A percentile compares a stretch with the other conserved stretches of the same genome.
Conservation (phyloP, 2,329 filamentous ascomycete species). For the Gnomoniopsis sp. region DNA sequence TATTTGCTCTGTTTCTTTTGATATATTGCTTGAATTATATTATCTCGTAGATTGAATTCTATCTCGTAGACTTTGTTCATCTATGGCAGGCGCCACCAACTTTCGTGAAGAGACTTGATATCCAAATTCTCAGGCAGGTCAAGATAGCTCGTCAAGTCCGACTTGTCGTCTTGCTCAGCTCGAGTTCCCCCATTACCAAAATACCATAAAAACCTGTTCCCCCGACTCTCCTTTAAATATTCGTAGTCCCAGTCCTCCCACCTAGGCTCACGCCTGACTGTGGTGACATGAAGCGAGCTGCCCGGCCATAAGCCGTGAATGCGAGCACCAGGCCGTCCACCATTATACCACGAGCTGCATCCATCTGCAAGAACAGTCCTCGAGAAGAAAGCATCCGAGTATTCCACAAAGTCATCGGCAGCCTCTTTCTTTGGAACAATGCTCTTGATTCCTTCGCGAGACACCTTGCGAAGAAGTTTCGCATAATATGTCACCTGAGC, state of each 20-base stretch:
- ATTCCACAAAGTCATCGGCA: slow-evolving; percentile 61
- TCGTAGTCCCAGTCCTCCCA: slow-evolving; percentile 56
- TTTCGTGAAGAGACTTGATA: slow-evolving; percentile 61
- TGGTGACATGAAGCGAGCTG: slow-evolving; percentile 59
- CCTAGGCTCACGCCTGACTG: slow-evolving; percentile 50
- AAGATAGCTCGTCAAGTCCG: slow-evolving; percentile 63
- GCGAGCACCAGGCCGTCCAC: slow-evolving; percentile 56
- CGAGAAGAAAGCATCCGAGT: slow-evolving; percentile 53
- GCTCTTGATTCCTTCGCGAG: slow-evolving; percentile 62
- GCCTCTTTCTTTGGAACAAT: slow-evolving; percentile 56
- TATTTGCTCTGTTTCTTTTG: too few relatives aligned
- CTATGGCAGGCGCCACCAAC: slow-evolving; percentile 56
- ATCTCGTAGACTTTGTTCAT: background rate
- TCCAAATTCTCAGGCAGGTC: slow-evolving; percentile 53
- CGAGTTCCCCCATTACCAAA: slow-evolving; percentile 66
- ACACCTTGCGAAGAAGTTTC: slow-evolving; percentile 64
- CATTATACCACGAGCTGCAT: slow-evolving; percentile 72
- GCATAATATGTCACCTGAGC: slow-evolving; percentile 63
- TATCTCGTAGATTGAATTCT: too few relatives aligned
- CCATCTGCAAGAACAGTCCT: slow-evolving; percentile 56
- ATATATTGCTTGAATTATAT: too few relatives aligned
- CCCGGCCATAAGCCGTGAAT: slow-evolving; percentile 71
- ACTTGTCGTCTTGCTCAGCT: slow-evolving; percentile 51
- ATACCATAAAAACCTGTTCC: slow-evolving; percentile 56
- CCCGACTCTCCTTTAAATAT: slow-evolving; percentile 36